Base-by-base conservation (phyloP, 1,139 yeast genomes). In the Candida freyschussii region DNA sequence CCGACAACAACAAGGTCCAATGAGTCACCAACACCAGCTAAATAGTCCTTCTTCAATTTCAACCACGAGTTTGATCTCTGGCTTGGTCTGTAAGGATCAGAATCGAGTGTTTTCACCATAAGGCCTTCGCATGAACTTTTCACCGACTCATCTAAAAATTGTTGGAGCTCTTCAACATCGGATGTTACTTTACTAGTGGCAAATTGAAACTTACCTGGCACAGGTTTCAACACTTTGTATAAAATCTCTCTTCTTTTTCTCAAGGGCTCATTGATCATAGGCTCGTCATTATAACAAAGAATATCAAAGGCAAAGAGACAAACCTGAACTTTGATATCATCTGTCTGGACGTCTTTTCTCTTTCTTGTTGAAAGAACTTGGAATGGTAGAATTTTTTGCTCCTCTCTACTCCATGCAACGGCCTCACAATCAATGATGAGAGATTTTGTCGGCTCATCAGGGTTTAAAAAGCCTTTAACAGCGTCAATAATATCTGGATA, bases 21-120 rank as follows among this genome's bases (percentile, higher is more conserved):
- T 0, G 97, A 86, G 57, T 91, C 99, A 9, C 99, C 98, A 3
- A 89, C 89, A 19, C 96, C 96, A 4, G 83, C 84, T 33, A 91
- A 65, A 50, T 91, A 91, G 60, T 91, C 99, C 58, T 91, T 91
- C 60, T 91, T 91, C 52, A 91, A 67, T 54, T 91, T 91, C 44
- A 91, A 70, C 99, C 99, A 91, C 59, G 91, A 89, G 40, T 96
- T 68, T 9, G 95, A 84, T 54, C 99, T 71, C 57, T 89, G 89
- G 21, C 95, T 84, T 8, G 99, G 98, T 59, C 91, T 96, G 56
- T 91, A 91, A 32, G 87, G 96, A 7, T 59, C 57, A 0, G 96
- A 94, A 41, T 84, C 79, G 24, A 91, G 63, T 63, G 86, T 78
- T 55, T 91, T 91, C 29, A 91, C 91, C 99, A 91, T 91, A 32